Conservation (phyloP, 2,329 filamentous ascomycete species). For the Fusarium newnesense region DNA sequence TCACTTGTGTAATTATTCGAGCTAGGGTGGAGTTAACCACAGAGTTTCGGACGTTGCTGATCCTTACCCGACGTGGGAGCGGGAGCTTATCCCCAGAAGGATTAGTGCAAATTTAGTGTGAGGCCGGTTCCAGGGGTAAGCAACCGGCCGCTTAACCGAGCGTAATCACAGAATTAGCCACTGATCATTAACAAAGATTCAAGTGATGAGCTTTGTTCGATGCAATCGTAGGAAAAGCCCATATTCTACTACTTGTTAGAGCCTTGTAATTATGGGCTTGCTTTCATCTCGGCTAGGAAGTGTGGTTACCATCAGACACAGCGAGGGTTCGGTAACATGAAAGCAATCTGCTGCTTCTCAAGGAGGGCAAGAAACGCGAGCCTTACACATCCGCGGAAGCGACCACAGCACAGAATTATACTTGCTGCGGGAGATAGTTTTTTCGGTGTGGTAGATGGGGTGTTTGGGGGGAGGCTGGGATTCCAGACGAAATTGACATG, state of each 20-base stretch:
- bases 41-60: constrained; percentile 2
- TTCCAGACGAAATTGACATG: constrained; percentile 4
- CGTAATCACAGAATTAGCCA: constrained; percentile 7
- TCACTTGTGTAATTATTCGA: not conserved
- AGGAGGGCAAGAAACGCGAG: not conserved
- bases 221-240: not conserved
- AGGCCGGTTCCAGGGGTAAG: constrained; percentile 16
- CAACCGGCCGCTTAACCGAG: constrained; percentile 3
- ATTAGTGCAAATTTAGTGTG: not conserved
- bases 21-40: constrained; percentile 9
- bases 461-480: not conserved
- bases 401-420: constrained; percentile 4
- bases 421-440: constrained; percentile 9
- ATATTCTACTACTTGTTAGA: not conserved
- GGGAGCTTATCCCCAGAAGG: not conserved
- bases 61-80: not conserved
- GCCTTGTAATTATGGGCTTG: not conserved
- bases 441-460: constrained; percentile 3
- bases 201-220: not conserved
- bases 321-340: not conserved
- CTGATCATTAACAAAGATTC: not conserved
- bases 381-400: not conserved
- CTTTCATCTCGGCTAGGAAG: not conserved
- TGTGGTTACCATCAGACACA: not conserved
- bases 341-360: not conserved